Evolutionary conservation across 2,329 filamentous ascomycete genomes (phyloP), one percentile per base, ranked within the genome.

Genomic region (Colletotrichum melonis): DNA sequence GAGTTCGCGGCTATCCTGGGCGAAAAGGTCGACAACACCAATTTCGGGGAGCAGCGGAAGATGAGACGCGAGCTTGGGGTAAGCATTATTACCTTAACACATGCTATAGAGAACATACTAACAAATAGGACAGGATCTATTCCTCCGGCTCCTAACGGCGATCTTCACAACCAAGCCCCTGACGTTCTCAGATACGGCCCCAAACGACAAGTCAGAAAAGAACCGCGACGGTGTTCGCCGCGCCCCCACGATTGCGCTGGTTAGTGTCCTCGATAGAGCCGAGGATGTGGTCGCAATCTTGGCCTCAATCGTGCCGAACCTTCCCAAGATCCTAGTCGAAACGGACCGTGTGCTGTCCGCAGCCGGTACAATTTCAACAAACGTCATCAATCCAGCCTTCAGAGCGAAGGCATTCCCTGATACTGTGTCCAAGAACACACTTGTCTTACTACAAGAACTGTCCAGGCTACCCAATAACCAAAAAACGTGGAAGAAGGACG

Each of bases 11-110:
- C 94, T 1, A 94, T 97, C 52, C 85, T 99, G 49, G 96, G 97
- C 1, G 93, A 97, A 80, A 99, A 99, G 85, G 93, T 98, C 63
- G 95, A 98, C 81, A 98, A 99, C 78, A 99, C 96, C 14, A 98
- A 95, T 78, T 98, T 98, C 83, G 96, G 96, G 42, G 96, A 98
- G 84, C 94, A 98, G 83, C 90, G 92, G 64, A 95, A 93, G 82
- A 98, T 98, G 95, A 91, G 95, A 74, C 91, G 93, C 80, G 96
- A 98, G 73, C 86, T 98, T 22, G 94, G 94, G 28, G 94, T 96
- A 87, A 83, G 93, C 89, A 54, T 12, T 54, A 30, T 28, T 16
- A n/a, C 8, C 19, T 9, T 22, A 26, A 12, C 12, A 0, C 5
- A n/a, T 1, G 19, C 28, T 14, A 16, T 26, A 19, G 19, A 42